A percentile compares a stretch with the other conserved stretches of the same genome.
phyloP scores from a whole-genome alignment of 129 eudicot species.

The Solidago caesia region DNA sequence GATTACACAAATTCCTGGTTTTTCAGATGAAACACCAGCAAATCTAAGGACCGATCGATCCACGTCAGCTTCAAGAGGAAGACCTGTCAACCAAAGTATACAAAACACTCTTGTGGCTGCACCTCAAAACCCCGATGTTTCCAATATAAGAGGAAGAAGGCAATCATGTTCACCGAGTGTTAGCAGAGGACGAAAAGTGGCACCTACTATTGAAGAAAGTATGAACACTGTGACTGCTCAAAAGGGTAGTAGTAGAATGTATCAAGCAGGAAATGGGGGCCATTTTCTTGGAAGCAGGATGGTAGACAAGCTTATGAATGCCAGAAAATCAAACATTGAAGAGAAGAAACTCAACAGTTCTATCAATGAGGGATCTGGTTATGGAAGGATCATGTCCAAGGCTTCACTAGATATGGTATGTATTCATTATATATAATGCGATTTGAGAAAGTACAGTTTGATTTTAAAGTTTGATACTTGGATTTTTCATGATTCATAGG shows the following conservation, averaged over 20 bases:
- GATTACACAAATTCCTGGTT: constrained; percentile 27
- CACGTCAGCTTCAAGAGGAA: constrained; percentile 46
- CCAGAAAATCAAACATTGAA: constrained; percentile 43
- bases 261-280: constrained; percentile 37
- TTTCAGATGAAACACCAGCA: constrained; percentile 54
- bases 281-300: constrained; percentile 66
- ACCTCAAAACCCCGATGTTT: constrained; percentile 13
- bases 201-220: constrained; percentile 30
- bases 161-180: constrained; percentile 71
- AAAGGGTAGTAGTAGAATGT: constrained; percentile 18
- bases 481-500: constrained; percentile 26
- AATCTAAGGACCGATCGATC: constrained; percentile 54
- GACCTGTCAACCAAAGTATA: constrained; percentile 18
- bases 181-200: constrained; percentile 55
- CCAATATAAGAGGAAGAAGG: constrained; percentile 35
- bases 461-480: background rate
- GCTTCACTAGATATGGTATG: constrained; percentile 53
- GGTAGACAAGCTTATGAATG: constrained; percentile 76
- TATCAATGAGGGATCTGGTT: constrained; percentile 56
- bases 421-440: background rate
- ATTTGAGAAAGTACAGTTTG: background rate
- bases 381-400: constrained; percentile 56
- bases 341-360: constrained; percentile 47
- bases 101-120: background rate
- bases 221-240: background rate